These are phyloP conservation scores for Nemania sp. DNA, from an alignment of 2,329 filamentous ascomycete genomes.

Conservation along the genomic window DNA sequence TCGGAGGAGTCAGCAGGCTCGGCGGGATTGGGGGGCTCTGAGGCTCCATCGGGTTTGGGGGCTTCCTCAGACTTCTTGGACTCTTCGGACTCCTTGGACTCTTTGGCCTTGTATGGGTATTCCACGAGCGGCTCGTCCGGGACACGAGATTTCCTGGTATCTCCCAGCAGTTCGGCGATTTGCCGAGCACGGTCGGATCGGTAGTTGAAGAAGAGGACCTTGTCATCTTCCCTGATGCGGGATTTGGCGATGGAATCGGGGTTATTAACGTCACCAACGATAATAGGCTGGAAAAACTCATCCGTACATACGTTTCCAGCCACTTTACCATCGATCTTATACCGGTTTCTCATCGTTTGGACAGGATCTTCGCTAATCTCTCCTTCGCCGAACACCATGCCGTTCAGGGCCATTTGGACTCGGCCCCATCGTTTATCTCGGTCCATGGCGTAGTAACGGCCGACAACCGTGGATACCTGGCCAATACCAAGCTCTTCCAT, in stretches of 20 bases:
- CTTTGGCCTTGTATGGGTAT: too few relatives aligned
- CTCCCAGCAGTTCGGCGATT: slow-evolving; percentile 90
- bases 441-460: slow-evolving; percentile 98
- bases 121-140: too few relatives aligned
- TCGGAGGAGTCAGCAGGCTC: too few relatives aligned
- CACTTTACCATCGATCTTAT: slow-evolving; percentile 82
- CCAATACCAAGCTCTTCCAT: slow-evolving; percentile 83
- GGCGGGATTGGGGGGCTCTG: too few relatives aligned
- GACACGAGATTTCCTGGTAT: too few relatives aligned
- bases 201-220: slow-evolving; percentile 99
- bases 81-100: too few relatives aligned
- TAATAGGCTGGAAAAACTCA: slow-evolving; percentile 98
- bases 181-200: slow-evolving; percentile 96
- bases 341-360: slow-evolving; percentile 82
- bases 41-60: too few relatives aligned
- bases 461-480: slow-evolving; percentile 89
- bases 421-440: slow-evolving; percentile 99
- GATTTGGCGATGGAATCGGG: too few relatives aligned
- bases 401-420: slow-evolving; percentile 86
- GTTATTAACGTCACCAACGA: slow-evolving; percentile 87
- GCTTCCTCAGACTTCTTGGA: too few relatives aligned
- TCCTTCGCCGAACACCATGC: slow-evolving; percentile 81
- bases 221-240: slow-evolving; percentile 88
- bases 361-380: slow-evolving; percentile 84
- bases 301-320: too few relatives aligned